Evolutionary conservation across 305 asterid species (phyloP).

Genomic region (Striga hermonthica): DNA sequence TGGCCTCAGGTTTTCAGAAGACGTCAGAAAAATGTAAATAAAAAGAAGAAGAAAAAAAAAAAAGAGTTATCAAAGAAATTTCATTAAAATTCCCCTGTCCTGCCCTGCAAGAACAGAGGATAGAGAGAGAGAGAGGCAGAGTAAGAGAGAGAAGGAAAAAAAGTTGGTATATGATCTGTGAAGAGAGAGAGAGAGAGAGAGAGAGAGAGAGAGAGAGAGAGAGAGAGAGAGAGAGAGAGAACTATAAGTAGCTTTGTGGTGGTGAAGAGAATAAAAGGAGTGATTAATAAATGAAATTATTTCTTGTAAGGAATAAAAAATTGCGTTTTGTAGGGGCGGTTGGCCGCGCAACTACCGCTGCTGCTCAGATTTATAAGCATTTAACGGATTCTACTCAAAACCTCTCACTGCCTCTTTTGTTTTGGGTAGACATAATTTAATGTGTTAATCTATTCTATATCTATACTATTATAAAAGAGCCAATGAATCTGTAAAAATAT

Average conservation of each 20-base stretch:
- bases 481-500: too few relatives aligned
- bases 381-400: conserved; percentile 21
- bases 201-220: conserved; percentile 6
- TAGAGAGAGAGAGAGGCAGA: conserved; percentile 31
- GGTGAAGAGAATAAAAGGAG: conserved; percentile 31
- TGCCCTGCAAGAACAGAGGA: conserved; percentile 38
- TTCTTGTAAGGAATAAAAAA: too few relatives aligned
- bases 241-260: conserved; percentile 42
- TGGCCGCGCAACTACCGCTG: conserved; percentile 36
- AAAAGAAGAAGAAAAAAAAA: too few relatives aligned
- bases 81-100: conserved; percentile 33
- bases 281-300: background rate
- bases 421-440: too few relatives aligned
- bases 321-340: background rate
- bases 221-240: conserved; percentile 32
- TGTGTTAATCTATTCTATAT: too few relatives aligned
- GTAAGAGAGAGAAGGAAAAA: background rate
- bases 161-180: background rate
- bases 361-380: background rate
- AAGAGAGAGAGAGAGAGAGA: conserved; percentile 26
- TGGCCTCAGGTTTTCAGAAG: conserved; percentile 19
- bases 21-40: conserved; percentile 15
- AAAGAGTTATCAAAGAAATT: conserved; percentile 4
- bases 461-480: too few relatives aligned
- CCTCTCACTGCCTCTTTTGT: background rate